phyloP scores from a whole-genome alignment of 495 filamentous ascomycete genomes.

The Penicillium argentinense region DNA sequence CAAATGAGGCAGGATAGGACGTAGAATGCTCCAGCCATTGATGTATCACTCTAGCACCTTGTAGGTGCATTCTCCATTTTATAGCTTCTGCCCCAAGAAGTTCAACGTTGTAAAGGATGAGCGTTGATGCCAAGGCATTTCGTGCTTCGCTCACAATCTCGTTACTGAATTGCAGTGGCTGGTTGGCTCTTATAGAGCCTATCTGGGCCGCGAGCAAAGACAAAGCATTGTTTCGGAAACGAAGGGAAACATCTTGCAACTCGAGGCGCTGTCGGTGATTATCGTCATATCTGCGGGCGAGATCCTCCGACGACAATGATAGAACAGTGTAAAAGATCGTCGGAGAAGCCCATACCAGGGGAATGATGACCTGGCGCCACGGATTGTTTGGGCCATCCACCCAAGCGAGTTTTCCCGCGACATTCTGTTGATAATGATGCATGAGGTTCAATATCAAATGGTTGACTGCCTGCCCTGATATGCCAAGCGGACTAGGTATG shows the following conservation, averaged over 20 bases:
- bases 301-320: conserved; percentile 11
- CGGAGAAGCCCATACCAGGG: conserved; percentile 4
- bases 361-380: conserved; percentile 14
- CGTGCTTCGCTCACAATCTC: conserved; percentile 1
- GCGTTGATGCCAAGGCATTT: conserved; percentile 13
- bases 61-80: conserved; percentile 23
- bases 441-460: conserved; percentile 3
- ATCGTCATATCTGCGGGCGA: conserved; percentile 6
- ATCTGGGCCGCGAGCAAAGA: conserved; percentile 4
- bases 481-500: background rate
- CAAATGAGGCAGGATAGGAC: background rate
- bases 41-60: conserved; percentile 19
- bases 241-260: conserved; percentile 1
- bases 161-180: background rate
- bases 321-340: conserved; percentile 8
- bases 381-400: conserved; percentile 15
- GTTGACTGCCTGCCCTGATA: background rate
- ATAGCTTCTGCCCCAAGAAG: conserved; percentile 14
- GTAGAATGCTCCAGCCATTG: conserved; percentile 16
- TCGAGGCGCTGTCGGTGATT: conserved; percentile 1
- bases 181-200: background rate
- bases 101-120: conserved; percentile 25
- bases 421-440: conserved; percentile 5
- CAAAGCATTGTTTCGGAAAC: conserved; percentile 5
- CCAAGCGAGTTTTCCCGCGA: conserved; percentile 13